phyloP scores from a whole-genome alignment of 2,329 filamentous ascomycete genomes.

The Paracamarosporium sp. region DNA sequence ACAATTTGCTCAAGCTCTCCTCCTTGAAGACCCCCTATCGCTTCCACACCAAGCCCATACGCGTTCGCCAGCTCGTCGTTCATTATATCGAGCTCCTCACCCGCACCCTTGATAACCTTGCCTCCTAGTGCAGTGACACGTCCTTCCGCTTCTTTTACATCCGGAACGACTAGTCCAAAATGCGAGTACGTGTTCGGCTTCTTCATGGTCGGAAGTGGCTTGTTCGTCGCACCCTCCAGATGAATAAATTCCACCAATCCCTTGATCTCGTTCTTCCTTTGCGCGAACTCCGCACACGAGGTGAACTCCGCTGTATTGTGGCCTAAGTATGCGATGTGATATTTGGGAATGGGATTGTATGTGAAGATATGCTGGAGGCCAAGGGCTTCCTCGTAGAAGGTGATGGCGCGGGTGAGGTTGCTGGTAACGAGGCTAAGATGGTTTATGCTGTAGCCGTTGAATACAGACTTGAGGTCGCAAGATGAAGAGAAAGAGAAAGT shows the following conservation, averaged over 20 bases:
- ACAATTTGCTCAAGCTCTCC: not conserved
- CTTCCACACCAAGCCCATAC: not conserved
- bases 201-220: not conserved
- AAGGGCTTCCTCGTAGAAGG: not conserved
- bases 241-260: not conserved
- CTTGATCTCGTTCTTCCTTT: not conserved
- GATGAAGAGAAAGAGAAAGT: not conserved
- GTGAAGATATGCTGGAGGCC: constrained; percentile 4
- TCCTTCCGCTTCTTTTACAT: not conserved
- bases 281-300: not conserved
- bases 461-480: not conserved
- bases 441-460: not conserved
- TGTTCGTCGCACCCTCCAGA: not conserved
- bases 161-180: not conserved
- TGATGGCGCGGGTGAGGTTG: not conserved
- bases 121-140: not conserved
- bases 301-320: not conserved
- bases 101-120: not conserved
- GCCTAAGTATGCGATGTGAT: not conserved
- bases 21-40: not conserved
- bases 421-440: not conserved
- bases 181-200: not conserved
- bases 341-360: not conserved
- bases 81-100: not conserved
- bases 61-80: not conserved